Conservation (phyloP, 2,329 filamentous ascomycete genomes). For the Capronia americana region DNA sequence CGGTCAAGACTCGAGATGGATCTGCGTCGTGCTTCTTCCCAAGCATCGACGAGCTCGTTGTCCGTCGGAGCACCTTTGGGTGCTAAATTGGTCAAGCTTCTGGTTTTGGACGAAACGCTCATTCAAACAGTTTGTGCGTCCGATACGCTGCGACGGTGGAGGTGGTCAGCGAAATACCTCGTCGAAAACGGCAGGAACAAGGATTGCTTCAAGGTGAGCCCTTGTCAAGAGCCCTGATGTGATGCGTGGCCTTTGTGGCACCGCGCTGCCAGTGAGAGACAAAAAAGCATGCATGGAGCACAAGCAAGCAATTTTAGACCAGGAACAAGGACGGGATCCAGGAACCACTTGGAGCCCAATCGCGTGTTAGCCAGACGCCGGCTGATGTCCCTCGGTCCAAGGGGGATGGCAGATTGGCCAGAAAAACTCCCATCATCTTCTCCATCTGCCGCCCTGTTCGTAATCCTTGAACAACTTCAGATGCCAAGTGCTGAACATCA, state of each 20-base stretch:
- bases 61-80: not conserved
- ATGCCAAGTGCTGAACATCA: not conserved
- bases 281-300: conserved; percentile 11
- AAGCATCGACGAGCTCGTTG: not conserved
- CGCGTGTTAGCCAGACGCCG: conserved; percentile 30
- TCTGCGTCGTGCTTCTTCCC: not conserved
- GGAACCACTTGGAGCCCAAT: conserved; percentile 16
- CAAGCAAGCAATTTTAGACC: conserved; percentile 32
- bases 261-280: conserved; percentile 20
- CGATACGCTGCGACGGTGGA: conserved; percentile 12
- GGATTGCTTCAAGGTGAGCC: conserved; percentile 23
- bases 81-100: not conserved
- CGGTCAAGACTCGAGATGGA: not conserved
- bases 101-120: conserved; percentile 19
- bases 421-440: conserved; percentile 21
- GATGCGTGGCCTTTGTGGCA: conserved; percentile 25
- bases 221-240: conserved; percentile 6
- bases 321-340: conserved; percentile 23
- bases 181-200: conserved; percentile 2
- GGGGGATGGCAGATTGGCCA: conserved; percentile 21
- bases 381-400: conserved; percentile 14
- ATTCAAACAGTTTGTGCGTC: conserved; percentile 28
- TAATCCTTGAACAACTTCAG: conserved; percentile 17
- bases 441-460: conserved; percentile 20
- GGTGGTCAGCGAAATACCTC: conserved; percentile 15